Evolutionary conservation across 768 basidiomycete genomes (phyloP).

Genomic region (Lyophyllum semitale): DNA sequence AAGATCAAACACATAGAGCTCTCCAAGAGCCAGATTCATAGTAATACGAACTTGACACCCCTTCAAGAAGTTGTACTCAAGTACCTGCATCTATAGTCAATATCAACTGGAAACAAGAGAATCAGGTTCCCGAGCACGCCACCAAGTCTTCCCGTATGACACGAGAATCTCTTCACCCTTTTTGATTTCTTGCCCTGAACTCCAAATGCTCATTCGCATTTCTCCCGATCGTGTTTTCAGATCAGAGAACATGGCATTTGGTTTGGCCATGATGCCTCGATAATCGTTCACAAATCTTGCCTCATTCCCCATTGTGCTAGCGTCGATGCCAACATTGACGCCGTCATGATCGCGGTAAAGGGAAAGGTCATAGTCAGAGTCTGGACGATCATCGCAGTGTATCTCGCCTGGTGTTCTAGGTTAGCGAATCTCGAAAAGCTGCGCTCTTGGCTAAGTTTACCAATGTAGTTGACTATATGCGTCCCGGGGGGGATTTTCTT

Average conservation of each 20-base stretch:
- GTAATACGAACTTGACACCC: no score
- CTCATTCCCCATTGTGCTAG: constrained; percentile 77
- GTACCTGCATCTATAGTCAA: background rate
- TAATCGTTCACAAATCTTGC: constrained; percentile 92
- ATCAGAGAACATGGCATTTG: constrained; percentile 75
- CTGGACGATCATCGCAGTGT: constrained; percentile 71
- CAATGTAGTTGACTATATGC: constrained; percentile 77
- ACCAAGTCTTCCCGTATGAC: constrained; percentile 88
- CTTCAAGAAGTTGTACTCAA: background rate
- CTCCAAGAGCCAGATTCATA: background rate
- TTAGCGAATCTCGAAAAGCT: constrained; percentile 7
- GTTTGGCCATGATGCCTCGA: constrained; percentile 67
- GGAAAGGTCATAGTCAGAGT: constrained; percentile 88
- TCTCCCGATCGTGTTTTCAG: constrained; percentile 54
- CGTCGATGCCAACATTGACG: constrained; percentile 77
- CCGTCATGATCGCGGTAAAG: constrained; percentile 62
- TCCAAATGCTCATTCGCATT: constrained; percentile 79
- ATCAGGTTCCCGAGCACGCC: constrained; percentile 48
- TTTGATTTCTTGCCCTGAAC: constrained; percentile 53
- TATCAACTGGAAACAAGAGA: background rate
- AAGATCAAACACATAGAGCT: background rate
- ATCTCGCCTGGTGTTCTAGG: constrained; percentile 58
- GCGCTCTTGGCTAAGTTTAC: constrained; percentile 21
- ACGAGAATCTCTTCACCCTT: constrained; percentile 88
- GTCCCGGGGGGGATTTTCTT: constrained; percentile 67